phyloP scores from a whole-genome alignment of 2,329 filamentous ascomycete genomes.

The Emmonsia crescens region DNA sequence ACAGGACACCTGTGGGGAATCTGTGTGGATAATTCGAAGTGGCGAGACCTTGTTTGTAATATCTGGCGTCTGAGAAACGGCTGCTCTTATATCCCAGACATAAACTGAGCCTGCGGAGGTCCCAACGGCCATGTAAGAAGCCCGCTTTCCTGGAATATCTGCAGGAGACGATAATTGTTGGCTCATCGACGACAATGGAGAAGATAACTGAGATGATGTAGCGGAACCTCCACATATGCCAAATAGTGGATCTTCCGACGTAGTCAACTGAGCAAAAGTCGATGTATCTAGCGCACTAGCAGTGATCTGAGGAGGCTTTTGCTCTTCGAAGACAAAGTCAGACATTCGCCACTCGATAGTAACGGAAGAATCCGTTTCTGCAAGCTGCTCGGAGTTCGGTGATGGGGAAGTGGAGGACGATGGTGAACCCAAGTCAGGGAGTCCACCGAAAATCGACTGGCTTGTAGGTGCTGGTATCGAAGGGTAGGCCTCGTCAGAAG shows the following conservation, averaged over 20 bases:
- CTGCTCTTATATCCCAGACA: conserved; percentile 73
- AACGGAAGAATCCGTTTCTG: conserved; percentile 23
- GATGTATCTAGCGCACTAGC: conserved; percentile 65
- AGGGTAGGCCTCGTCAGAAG: conserved; percentile 13
- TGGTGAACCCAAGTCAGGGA: conserved; percentile 9
- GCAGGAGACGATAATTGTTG: conserved; percentile 30
- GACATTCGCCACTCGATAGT: conserved; percentile 59
- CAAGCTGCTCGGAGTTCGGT: conserved; percentile 17
- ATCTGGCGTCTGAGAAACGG: conserved; percentile 43
- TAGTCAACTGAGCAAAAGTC: conserved; percentile 56
- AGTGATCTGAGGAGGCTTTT: conserved; percentile 53
- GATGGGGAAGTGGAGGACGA: conserved; percentile 11
- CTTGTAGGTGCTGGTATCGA: conserved; percentile 14
- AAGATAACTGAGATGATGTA: conserved; percentile 44
- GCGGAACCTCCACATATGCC: conserved; percentile 45
- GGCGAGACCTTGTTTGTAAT: conserved; percentile 54
- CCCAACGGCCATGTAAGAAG: conserved; percentile 69
- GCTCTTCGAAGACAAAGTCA: conserved; percentile 49
- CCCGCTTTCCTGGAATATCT: conserved; percentile 75
- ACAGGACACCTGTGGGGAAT: conserved; percentile 77
- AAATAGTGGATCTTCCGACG: conserved; percentile 67
- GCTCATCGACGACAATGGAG: conserved; percentile 41
- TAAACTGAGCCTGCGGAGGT: conserved; percentile 67
- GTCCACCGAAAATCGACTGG: conserved; percentile 43
- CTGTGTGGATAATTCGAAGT: conserved; percentile 74